Conservation (phyloP, 805 yeast genomes). For the Wickerhamiella lipophila region DNA sequence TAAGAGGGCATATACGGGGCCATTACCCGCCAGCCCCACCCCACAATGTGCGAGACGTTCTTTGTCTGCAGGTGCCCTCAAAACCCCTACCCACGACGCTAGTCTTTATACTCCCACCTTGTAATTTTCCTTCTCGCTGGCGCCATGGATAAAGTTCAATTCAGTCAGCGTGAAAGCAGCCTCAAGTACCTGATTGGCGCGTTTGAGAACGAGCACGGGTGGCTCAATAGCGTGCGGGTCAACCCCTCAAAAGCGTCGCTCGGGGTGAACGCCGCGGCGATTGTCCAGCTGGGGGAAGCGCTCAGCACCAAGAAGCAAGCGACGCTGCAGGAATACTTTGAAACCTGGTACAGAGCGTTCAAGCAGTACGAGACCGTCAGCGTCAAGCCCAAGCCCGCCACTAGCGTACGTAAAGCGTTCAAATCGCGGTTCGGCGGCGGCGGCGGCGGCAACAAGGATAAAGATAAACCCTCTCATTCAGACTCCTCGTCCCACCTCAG, state of each 20-base stretch:
- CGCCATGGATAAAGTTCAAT: constrained; percentile 11
- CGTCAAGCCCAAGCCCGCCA: constrained; percentile 1
- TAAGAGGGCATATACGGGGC: too few species aligned
- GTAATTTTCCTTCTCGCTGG: too few species aligned
- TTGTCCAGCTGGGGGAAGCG: constrained; percentile 16
- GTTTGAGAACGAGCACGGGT: constrained; percentile 10
- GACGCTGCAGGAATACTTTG: constrained; percentile 13
- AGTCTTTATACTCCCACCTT: too few species aligned
- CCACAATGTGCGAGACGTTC: too few species aligned
- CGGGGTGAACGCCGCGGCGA: constrained; percentile 10
- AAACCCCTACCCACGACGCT: too few species aligned
- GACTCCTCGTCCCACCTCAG: constrained; percentile 1
- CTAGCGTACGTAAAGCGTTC: constrained; percentile 11
- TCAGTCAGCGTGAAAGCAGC: constrained; percentile 10
- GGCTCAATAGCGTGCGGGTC: constrained; percentile 12
- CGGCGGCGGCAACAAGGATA: too few species aligned
- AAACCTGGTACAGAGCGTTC: constrained; percentile 12
- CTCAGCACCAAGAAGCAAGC: constrained; percentile 11
- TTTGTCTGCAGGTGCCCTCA: too few species aligned
- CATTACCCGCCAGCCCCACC: too few species aligned
- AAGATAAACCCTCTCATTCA: not conserved
- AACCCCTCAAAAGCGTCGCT: constrained; percentile 5
- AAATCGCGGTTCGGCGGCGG: constrained; percentile 2
- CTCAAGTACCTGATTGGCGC: constrained; percentile 14
- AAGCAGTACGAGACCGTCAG: constrained; percentile 11